Base-by-base conservation (phyloP, 2,329 filamentous ascomycete species). In the Chaetoscypha palmicola region DNA sequence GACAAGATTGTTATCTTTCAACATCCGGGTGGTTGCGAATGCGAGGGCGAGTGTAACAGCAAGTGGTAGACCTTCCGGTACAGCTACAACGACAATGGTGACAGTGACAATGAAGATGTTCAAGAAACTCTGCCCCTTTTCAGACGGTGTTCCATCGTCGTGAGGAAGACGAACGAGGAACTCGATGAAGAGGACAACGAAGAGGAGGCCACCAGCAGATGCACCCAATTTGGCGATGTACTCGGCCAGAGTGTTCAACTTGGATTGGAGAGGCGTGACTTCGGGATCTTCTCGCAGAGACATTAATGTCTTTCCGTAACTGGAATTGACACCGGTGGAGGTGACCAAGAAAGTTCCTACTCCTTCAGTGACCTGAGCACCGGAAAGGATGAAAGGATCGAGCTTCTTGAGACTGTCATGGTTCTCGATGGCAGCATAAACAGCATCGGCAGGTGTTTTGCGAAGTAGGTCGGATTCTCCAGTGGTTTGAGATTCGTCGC, bases 331-430 rank as follows among this genome's bases (percentile, higher is more conserved):
- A 50, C 86, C 86, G 14, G 82, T 79, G 3, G 84, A 77, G 1
- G 83, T 87, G 43, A 89, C 84, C 43, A 91, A 62, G 62, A 87
- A 90, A 3, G 76, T 79, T 8, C 86, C 86, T 5, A 87, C 73
- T 43, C 86, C 86, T 56, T 88, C 83, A 0, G 79, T 79, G 9
- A 91, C 79, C 53, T 87, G 88, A 2, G 82, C 82, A 35, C 86
- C 86, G 17, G 84, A 90, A 3, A 90, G 70, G 49, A 91, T 88
- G 62, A 91, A 91, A 0, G 86, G 86, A 54, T 90, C 86, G 49
- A 83, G 67, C 57, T 85, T 85, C 50, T 73, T 72, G 24, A 82
- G 65, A 12, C 70, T 70, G 41, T 80, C 70, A 46, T 77, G 70
- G 37, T 74, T 69, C 49, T 81, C 73, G 50, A 84, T 81, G 3